phyloP scores from a whole-genome alignment of 2,329 filamentous ascomycete genomes.

The Akanthomyces uredinophilus region DNA sequence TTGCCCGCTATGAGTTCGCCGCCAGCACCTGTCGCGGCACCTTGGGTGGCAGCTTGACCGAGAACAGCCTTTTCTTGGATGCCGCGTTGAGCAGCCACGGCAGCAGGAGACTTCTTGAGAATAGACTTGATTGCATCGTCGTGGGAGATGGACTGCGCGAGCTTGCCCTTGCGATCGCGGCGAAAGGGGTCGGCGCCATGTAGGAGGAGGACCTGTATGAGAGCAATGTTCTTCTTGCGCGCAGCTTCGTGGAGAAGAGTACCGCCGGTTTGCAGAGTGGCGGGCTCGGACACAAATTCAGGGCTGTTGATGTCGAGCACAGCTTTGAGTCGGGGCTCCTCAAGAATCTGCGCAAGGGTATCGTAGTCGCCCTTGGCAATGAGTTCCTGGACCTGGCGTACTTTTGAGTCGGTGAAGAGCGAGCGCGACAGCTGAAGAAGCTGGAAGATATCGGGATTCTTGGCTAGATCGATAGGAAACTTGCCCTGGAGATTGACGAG shows the following conservation, averaged over 20 bases:
- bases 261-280: slow-evolving; percentile 76
- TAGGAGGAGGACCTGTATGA: slow-evolving; percentile 85
- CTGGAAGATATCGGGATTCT: slow-evolving; percentile 93
- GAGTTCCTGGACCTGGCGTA: slow-evolving; percentile 76
- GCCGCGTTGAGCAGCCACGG: slow-evolving; percentile 85
- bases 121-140: slow-evolving; percentile 86
- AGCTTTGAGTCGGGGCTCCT: slow-evolving; percentile 79
- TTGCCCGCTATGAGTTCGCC: slow-evolving; percentile 65
- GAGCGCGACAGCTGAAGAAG: slow-evolving; percentile 86
- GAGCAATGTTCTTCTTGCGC: slow-evolving; percentile 70
- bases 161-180: slow-evolving; percentile 87
- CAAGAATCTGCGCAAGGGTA: slow-evolving; percentile 69
- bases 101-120: slow-evolving; percentile 89
- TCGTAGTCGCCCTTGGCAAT: slow-evolving; percentile 71
- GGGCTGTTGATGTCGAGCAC: slow-evolving; percentile 88
- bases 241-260: slow-evolving; percentile 92
- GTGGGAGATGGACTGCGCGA: slow-evolving; percentile 93
- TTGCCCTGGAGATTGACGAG: slow-evolving; percentile 80
- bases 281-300: slow-evolving; percentile 77
- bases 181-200: slow-evolving; percentile 96
- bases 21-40: slow-evolving; percentile 45
- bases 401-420: slow-evolving; percentile 80
- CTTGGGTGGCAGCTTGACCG: slow-evolving; percentile 61
- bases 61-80: slow-evolving; percentile 97
- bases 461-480: slow-evolving; percentile 79